Conservation (phyloP, 2,329 filamentous ascomycete species). For the Neopestalotiopsis sp. region DNA sequence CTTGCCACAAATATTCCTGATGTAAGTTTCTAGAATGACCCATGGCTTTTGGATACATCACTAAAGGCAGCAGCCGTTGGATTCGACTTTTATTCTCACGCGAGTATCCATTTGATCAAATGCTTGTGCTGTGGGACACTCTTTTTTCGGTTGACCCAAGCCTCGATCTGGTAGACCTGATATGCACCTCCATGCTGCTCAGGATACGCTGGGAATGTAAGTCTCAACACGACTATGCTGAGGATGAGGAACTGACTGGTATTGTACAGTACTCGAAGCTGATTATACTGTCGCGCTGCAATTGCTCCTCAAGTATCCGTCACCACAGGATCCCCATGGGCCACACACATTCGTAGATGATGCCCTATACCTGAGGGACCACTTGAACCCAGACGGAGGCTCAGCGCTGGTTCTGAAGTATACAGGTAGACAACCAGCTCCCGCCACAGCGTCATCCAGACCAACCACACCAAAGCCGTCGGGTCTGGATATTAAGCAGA, state of each 20-base stretch:
- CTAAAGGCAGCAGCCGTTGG: conserved; percentile 71
- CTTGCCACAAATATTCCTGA: conserved; percentile 94
- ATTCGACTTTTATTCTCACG: conserved; percentile 90
- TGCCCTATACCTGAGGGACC: conserved; percentile 74
- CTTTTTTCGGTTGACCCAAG: conserved; percentile 86
- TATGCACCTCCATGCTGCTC: conserved; percentile 94
- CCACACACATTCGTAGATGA: conserved; percentile 86
- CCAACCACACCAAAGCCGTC: conserved; percentile 43
- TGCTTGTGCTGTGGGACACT: conserved; percentile 87
- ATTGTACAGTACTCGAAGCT: conserved; percentile 73
- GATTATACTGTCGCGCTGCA: conserved; percentile 89
- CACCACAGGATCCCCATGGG: conserved; percentile 64
- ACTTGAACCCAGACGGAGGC: conserved; percentile 68
- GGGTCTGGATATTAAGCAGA: conserved; percentile 45
- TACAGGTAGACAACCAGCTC: conserved; percentile 59
- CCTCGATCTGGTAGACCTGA: conserved; percentile 81
- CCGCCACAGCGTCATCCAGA: conserved; percentile 31
- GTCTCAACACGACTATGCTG: conserved; percentile 35
- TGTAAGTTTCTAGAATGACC: conserved; percentile 58
- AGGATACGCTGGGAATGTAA: conserved; percentile 88
- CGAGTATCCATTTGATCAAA: conserved; percentile 88
- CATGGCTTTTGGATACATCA: conserved; percentile 14
- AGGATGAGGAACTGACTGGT: not conserved
- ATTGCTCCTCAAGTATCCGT: conserved; percentile 82
- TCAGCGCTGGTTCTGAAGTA: conserved; percentile 74